phyloP scores from a whole-genome alignment of 768 basidiomycete genomes.

The Piloderma croceum region DNA sequence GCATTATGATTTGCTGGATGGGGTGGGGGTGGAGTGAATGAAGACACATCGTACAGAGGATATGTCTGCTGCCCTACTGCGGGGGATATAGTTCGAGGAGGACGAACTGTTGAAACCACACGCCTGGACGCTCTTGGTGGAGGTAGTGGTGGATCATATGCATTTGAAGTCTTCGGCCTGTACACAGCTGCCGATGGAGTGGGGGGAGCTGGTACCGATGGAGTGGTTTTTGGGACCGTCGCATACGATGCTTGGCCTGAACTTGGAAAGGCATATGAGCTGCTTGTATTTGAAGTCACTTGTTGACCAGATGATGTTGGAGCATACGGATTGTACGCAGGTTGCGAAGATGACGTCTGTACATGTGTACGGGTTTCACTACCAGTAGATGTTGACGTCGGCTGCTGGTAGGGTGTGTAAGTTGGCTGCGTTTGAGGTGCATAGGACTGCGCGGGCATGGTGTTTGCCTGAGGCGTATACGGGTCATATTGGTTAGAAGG shows the following conservation, averaged over 20 bases:
- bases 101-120: slow-evolving; percentile 19
- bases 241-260: slow-evolving; percentile 12
- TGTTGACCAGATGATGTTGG: slow-evolving; percentile 8
- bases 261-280: slow-evolving; percentile 2
- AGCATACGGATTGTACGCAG: slow-evolving; percentile 23
- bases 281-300: neutral
- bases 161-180: slow-evolving; percentile 62
- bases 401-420: slow-evolving; percentile 2
- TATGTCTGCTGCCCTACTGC: slow-evolving; percentile 3
- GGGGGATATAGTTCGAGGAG: slow-evolving; percentile 18
- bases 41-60: slow-evolving; percentile 6
- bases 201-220: slow-evolving; percentile 19
- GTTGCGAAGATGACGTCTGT: slow-evolving; percentile 11
- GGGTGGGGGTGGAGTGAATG: slow-evolving; percentile 15
- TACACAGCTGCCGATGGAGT: slow-evolving; percentile 40
- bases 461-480: slow-evolving; percentile 7
- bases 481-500: slow-evolving; percentile 19
- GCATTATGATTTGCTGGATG: too few relatives aligned
- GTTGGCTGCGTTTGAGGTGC: too few relatives aligned
- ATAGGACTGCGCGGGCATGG: slow-evolving; percentile 13
- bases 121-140: slow-evolving; percentile 37
- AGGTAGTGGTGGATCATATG: slow-evolving; percentile 74
- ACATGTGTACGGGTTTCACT: slow-evolving; percentile 7
- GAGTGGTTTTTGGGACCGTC: slow-evolving; percentile 12
- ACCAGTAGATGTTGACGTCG: slow-evolving; percentile 1